Percentiles rank a stretch among this genome's conserved stretches.
Evolutionary conservation across 306 rosid genomes (phyloP).

Genomic region (Carpinus fangiana): DNA sequence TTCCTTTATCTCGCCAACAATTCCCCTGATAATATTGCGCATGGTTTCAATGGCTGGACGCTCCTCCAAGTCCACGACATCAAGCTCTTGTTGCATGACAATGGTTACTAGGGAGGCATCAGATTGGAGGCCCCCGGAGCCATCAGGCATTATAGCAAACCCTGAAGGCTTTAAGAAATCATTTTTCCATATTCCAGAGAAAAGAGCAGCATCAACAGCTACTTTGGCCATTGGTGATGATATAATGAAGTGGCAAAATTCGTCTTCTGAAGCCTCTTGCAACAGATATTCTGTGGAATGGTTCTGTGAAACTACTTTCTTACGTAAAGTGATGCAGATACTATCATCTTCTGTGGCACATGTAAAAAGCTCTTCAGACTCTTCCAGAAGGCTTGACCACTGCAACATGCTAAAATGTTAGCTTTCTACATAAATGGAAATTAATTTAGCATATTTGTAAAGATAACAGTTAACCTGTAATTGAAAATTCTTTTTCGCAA

Average conservation of each 20-base stretch:
- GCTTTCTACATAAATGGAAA: neutral
- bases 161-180: conserved; percentile 20
- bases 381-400: conserved; percentile 25
- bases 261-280: conserved; percentile 27
- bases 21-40: conserved; percentile 1
- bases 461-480: conserved; percentile 17
- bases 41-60: conserved; percentile 16
- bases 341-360: conserved; percentile 5
- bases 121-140: conserved; percentile 14
- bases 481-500: neutral
- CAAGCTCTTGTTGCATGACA: conserved; percentile 20
- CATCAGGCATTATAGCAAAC: conserved; percentile 32
- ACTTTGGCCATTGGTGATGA: conserved; percentile 7
- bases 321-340: neutral
- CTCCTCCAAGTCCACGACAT: conserved; percentile 2
- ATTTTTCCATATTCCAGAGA: neutral
- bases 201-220: conserved; percentile 2
- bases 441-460: neutral
- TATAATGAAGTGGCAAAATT: conserved; percentile 27
- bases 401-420: neutral
- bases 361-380: conserved; percentile 4
- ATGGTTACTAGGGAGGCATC: conserved; percentile 26
- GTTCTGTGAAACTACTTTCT: neutral
- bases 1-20: conserved; percentile 11
- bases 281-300: conserved; percentile 12